Evolutionary conservation across 2,329 filamentous ascomycete species (phyloP), one percentile per base, ranked within the genome.

Genomic region (Trichophyton rubrum): DNA sequence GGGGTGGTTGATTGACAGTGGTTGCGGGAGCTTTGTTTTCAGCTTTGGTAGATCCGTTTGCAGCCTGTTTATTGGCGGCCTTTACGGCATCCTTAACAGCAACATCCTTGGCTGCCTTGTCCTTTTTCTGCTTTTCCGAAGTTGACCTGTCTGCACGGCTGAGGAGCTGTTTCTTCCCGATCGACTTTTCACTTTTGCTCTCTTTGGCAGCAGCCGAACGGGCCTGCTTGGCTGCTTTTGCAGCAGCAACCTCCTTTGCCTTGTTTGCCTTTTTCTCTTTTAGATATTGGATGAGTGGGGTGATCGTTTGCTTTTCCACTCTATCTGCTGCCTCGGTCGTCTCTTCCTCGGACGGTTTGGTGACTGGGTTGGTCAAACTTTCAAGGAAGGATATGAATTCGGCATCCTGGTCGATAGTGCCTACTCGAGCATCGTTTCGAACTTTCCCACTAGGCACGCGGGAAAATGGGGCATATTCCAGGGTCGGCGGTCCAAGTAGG

Each of bases 381-480:
- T 95, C 88, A 6, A 99, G 80, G 71, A 97, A 99, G 27, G 86
- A 85, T 78, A 96, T 95, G 68, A 96, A 99, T 67, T 97, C 93
- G 0, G 89, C 85, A 69, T 99, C 93, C 71, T 96, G 90, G 68
- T 99, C 93, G 66, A 99, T 97, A 2, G 90, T 96, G 59, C 92
- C 93, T 71, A 96, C 89, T 13, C 91, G 85, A 59, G 85, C 84
- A 77, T 99, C 93, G 59, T 84, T 83, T 38, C 90, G 85, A 57
- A 83, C 83, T 71, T 89, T 89, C 40, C 80, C 82, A 62, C 83
- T 83, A 1, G 92, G 90, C 1, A 90, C 82, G 68, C 91, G 91
- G 66, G 89, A 89, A 75, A 91, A 95, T 0, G 87, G 83, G 17
- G 91, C 85, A 68, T 89, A 89, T 68, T 96, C 91, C 56, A 96